These are phyloP conservation scores for Talaromyces borbonicus DNA, from an alignment of 495 filamentous ascomycete species.

Conservation along the genomic window DNA sequence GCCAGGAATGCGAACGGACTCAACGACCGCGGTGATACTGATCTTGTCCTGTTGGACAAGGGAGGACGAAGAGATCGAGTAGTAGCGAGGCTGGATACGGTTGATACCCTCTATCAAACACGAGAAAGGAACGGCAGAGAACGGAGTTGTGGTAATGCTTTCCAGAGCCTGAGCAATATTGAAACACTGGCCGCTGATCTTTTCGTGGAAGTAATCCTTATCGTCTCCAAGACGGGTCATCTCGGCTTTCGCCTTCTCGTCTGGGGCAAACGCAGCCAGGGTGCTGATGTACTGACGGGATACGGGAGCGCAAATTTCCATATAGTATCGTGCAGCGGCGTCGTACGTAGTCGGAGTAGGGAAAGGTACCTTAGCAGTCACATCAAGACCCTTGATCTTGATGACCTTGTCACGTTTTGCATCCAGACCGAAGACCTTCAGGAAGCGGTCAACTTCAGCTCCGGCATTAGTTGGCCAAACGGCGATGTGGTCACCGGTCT, in stretches of 20 bases:
- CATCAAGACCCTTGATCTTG: slow-evolving; percentile 83
- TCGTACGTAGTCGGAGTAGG: slow-evolving; percentile 96
- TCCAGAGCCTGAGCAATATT: slow-evolving; percentile 89
- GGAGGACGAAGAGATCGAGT: slow-evolving; percentile 97
- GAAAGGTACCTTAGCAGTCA: slow-evolving; percentile 95
- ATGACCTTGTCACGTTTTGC: slow-evolving; percentile 77
- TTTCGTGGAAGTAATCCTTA: slow-evolving; percentile 93
- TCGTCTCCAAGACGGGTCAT: slow-evolving; percentile 82
- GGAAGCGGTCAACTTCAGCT: slow-evolving; percentile 82
- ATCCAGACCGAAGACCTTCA: slow-evolving; percentile 64
- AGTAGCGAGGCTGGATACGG: slow-evolving; percentile 96
- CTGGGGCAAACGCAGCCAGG: slow-evolving; percentile 82
- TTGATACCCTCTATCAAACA: slow-evolving; percentile 86
- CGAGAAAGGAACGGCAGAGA: slow-evolving; percentile 83
- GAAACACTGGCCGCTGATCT: slow-evolving; percentile 69
- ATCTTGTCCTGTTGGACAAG: slow-evolving; percentile 88
- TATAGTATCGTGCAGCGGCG: slow-evolving; percentile 86
- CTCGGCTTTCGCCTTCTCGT: slow-evolving; percentile 71
- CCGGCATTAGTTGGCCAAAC: slow-evolving; percentile 97
- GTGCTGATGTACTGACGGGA: slow-evolving; percentile 91
- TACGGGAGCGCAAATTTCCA: slow-evolving; percentile 91
- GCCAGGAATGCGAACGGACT: slow-evolving; percentile 67
- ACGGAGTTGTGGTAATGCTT: slow-evolving; percentile 60
- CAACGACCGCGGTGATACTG: slow-evolving; percentile 91
- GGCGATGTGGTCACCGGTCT: slow-evolving; percentile 95